Percentiles rank a stretch among this genome's conserved stretches.
Conservation (phyloP, 805 yeast species). For the Millerago galiae region DNA sequence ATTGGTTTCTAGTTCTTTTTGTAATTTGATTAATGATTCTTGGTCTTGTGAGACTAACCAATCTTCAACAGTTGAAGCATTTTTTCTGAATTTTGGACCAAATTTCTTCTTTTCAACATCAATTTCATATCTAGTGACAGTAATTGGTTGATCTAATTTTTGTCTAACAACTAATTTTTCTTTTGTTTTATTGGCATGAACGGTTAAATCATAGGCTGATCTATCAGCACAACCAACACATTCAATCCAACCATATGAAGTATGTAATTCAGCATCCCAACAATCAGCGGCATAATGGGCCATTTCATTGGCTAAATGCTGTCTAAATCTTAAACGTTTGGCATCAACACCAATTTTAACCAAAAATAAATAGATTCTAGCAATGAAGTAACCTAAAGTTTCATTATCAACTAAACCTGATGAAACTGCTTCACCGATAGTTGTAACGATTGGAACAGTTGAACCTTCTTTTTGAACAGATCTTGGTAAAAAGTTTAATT, state of each 20-base stretch:
- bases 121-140: constrained; percentile 78
- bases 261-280: constrained; percentile 97
- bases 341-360: constrained; percentile 86
- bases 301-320: constrained; percentile 98
- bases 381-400: constrained; percentile 95
- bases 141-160: constrained; percentile 75
- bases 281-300: constrained; percentile 99
- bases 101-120: constrained; percentile 91
- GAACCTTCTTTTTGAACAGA: constrained; percentile 83
- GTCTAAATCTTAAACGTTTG: constrained; percentile 86
- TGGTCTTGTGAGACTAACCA: constrained; percentile 74
- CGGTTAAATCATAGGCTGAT: constrained; percentile 94
- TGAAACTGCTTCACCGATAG: constrained; percentile 87
- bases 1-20: constrained; percentile 54
- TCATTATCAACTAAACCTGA: constrained; percentile 90
- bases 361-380: constrained; percentile 84
- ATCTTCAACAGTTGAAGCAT: constrained; percentile 86
- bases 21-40: constrained; percentile 74
- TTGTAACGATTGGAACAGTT: constrained; percentile 53
- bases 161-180: constrained; percentile 94
- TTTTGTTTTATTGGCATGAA: constrained; percentile 91
- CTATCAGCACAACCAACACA: constrained; percentile 99
- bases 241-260: constrained; percentile 99
- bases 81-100: constrained; percentile 96
- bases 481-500: constrained; percentile 76